Evolutionary conservation across 371 early-diverging fungal species (phyloP), one percentile per base, ranked within the genome.

Genomic region (Nematocida sp.): DNA sequence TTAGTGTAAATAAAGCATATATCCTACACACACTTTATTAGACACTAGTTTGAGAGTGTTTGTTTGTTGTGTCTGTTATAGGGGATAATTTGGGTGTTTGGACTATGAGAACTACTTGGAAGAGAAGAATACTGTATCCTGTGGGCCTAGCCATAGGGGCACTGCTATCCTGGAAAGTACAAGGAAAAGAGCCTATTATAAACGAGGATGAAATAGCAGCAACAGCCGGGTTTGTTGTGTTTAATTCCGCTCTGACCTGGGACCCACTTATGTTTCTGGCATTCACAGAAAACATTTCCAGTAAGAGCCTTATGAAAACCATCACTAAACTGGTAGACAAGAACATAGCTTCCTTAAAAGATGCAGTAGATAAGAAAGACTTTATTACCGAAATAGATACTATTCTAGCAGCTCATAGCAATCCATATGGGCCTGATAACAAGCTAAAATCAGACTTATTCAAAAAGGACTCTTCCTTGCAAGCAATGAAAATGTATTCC

Each of bases 401-500:
- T 1, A 35, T 57, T 51, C 49, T 70, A 9, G 21, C 2, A 5
- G 46, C 7, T 11, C 41, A 55, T 25, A 17, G 29, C 7, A 61
- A 49, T 31, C 35, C 7, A 15, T 37, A 70, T 5, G 21, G 29
- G 13, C 27, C 13, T 37, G n/a, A 15, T 37, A 45, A 13, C 41
- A 47, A 58, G 21, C 21, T 49, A n/a, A 60, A 55, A 61, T 48
- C 58, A 34, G 27, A 47, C 31, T n/a, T 70, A 32, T 70, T 70
- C 43, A 25, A 37, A 25, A 27, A 15, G n/a, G 49, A 47, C n/a
- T 1, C 76, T 9, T 29, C 61, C 3, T n/a, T 7, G 21, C 74
- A 70, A 34, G 74, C 48, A 13, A 55, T 13, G 0, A 32, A 23
- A 15, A 58, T 58, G 61, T 61, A 70, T 27, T 52, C 21, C 21